phyloP scores from a whole-genome alignment of 176 grass and related monocot species.

The Paspalum notatum region DNA sequence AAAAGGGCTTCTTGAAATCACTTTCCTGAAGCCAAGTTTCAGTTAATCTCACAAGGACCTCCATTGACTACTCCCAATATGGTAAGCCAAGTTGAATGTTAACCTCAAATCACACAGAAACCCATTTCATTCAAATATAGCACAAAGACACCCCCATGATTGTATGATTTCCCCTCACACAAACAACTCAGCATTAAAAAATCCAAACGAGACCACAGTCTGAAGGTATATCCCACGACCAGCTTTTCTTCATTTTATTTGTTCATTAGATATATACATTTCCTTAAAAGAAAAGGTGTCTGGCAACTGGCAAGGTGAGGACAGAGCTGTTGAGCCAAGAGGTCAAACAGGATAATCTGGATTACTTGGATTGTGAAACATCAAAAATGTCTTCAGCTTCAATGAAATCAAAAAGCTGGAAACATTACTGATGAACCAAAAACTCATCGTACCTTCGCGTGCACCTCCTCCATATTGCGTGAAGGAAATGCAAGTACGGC shows the following conservation, averaged over 20 bases:
- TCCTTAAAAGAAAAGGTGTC: neutral
- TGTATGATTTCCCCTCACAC: neutral
- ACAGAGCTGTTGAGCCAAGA: neutral
- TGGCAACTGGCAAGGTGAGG: neutral
- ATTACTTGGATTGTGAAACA: constrained; percentile 18
- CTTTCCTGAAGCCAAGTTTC: too few relatives aligned
- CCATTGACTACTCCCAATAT: too few relatives aligned
- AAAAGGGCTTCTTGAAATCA: too few relatives aligned
- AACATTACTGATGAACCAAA: constrained; percentile 27
- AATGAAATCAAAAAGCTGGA: neutral
- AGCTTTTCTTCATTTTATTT: neutral
- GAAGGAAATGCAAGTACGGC: constrained; percentile 70
- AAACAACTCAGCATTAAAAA: neutral
- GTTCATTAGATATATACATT: constrained; percentile 1
- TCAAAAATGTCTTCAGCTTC: neutral
- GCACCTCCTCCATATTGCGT: constrained; percentile 98
- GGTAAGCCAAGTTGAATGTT: too few relatives aligned
- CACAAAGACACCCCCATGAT: neutral
- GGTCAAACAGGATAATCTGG: constrained; percentile 3
- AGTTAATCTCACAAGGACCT: too few relatives aligned
- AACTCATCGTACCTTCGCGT: constrained; percentile 75
- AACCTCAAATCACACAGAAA: constrained; percentile 18
- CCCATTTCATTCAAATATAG: neutral
- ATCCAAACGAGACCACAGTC: neutral
- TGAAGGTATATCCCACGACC: neutral